Percentiles rank a stretch among this genome's conserved stretches.
These are phyloP conservation scores for Schizosaccharomyces lindneri DNA, from an alignment of 805 yeast species.

Conservation along the genomic window DNA sequence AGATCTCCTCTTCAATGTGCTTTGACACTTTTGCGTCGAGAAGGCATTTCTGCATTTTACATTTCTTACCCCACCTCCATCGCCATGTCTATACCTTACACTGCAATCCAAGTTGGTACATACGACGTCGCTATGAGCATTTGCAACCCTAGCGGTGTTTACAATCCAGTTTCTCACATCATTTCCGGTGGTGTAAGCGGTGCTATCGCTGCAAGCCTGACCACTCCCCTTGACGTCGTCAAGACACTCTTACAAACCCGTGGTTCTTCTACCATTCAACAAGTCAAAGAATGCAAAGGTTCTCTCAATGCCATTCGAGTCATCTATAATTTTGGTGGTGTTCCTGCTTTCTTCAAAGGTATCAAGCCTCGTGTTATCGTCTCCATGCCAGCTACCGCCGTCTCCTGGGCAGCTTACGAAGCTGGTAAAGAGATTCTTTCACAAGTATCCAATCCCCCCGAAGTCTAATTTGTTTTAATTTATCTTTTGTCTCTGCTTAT, in stretches of 20 bases:
- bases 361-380: slow-evolving; percentile 74
- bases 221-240: slow-evolving; percentile 84
- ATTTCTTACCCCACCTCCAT: slow-evolving; percentile 85
- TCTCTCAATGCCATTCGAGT: slow-evolving; percentile 46
- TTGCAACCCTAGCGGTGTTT: slow-evolving; percentile 45
- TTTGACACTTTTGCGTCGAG: slow-evolving; percentile 13
- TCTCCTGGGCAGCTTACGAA: slow-evolving; percentile 93
- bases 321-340: slow-evolving; percentile 22
- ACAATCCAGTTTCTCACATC: slow-evolving; percentile 82
- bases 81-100: slow-evolving; percentile 78
- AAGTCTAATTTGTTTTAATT: not conserved
- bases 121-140: slow-evolving; percentile 63
- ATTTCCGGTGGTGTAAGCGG: slow-evolving; percentile 86
- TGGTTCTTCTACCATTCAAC: slow-evolving; percentile 14
- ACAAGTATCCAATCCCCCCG: not conserved
- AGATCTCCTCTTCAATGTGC: slow-evolving; percentile 12
- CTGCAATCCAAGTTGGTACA: slow-evolving; percentile 78
- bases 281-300: slow-evolving; percentile 34
- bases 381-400: slow-evolving; percentile 88
- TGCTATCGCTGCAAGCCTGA: slow-evolving; percentile 80
- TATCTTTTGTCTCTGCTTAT: not conserved
- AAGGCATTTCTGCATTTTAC: slow-evolving; percentile 48
- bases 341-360: slow-evolving; percentile 57
- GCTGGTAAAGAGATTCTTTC: slow-evolving; percentile 45
- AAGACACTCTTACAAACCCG: slow-evolving; percentile 78